phyloP scores from a whole-genome alignment of 345 rosid genomes.

The Psidium guajava region DNA sequence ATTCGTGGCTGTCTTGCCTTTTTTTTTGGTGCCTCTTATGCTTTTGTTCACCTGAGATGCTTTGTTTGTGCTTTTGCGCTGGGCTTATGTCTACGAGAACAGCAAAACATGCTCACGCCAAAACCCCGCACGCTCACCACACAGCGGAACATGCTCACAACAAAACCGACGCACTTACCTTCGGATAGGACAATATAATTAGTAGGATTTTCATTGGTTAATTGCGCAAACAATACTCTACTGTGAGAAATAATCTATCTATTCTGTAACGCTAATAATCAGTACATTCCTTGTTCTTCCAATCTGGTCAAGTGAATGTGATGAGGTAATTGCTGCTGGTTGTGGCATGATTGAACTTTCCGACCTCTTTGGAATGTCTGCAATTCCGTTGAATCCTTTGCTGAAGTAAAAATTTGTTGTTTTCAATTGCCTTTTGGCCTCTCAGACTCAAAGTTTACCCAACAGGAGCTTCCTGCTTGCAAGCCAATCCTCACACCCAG shows the following conservation, averaged over 20 bases:
- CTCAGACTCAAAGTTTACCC: constrained; percentile 89
- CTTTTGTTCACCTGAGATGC: background rate
- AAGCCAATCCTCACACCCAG: constrained; percentile 93
- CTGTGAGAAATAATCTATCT: background rate
- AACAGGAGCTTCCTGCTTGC: constrained; percentile 98
- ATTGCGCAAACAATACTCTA: background rate
- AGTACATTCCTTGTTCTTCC: background rate
- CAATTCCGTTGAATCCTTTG: background rate
- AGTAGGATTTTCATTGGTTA: background rate
- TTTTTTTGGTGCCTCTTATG: background rate
- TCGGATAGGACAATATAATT: background rate
- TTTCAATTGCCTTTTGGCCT: background rate
- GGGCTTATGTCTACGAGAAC: background rate
- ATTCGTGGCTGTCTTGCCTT: background rate
- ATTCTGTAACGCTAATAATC: background rate
- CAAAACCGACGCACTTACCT: background rate
- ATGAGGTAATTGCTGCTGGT: background rate
- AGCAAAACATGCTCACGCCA: background rate
- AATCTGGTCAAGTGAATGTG: background rate
- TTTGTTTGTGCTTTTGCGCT: background rate
- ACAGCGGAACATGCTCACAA: background rate
- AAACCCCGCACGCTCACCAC: background rate
- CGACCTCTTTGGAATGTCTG: background rate
- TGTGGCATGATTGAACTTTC: background rate
- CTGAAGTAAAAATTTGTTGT: background rate